A percentile compares a stretch with the other conserved stretches of the same genome.
Evolutionary conservation across 2,329 filamentous ascomycete species (phyloP).

Genomic region (Apiospora saccharicola): DNA sequence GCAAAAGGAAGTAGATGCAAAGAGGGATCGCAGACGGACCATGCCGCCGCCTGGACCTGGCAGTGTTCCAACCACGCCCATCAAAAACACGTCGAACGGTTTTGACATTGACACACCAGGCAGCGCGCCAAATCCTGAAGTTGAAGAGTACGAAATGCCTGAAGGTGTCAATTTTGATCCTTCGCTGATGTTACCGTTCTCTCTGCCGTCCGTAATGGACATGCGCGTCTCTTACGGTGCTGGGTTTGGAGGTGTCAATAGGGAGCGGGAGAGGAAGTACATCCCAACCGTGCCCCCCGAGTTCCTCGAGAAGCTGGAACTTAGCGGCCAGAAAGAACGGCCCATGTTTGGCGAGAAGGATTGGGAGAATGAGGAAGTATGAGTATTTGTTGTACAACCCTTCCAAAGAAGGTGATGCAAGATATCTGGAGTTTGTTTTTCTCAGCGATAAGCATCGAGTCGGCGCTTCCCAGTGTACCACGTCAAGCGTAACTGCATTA

Average conservation of each 20-base stretch:
- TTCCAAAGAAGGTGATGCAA: not conserved
- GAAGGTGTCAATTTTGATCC: slow-evolving; percentile 85
- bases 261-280: slow-evolving; percentile 92
- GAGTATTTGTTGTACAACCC: slow-evolving; percentile 26
- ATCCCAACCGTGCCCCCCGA: slow-evolving; percentile 94
- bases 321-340: slow-evolving; percentile 56
- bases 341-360: slow-evolving; percentile 70
- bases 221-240: slow-evolving; percentile 97
- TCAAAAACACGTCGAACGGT: slow-evolving; percentile 48
- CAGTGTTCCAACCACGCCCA: slow-evolving; percentile 46
- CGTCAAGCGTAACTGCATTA: slow-evolving; percentile 6
- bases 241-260: slow-evolving; percentile 90
- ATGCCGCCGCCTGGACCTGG: slow-evolving; percentile 45
- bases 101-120: slow-evolving; percentile 52
- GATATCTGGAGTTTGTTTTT: not conserved
- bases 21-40: slow-evolving; percentile 62
- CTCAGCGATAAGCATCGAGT: not conserved
- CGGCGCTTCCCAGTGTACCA: slow-evolving; percentile 6
- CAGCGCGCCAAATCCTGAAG: slow-evolving; percentile 50
- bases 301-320: slow-evolving; percentile 87
- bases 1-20: slow-evolving; percentile 74
- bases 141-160: slow-evolving; percentile 72
- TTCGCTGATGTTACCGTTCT: slow-evolving; percentile 91
- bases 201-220: slow-evolving; percentile 93
- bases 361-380: slow-evolving; percentile 72